phyloP scores from a whole-genome alignment of 768 basidiomycete species.

The Melanogaster broomeanus region DNA sequence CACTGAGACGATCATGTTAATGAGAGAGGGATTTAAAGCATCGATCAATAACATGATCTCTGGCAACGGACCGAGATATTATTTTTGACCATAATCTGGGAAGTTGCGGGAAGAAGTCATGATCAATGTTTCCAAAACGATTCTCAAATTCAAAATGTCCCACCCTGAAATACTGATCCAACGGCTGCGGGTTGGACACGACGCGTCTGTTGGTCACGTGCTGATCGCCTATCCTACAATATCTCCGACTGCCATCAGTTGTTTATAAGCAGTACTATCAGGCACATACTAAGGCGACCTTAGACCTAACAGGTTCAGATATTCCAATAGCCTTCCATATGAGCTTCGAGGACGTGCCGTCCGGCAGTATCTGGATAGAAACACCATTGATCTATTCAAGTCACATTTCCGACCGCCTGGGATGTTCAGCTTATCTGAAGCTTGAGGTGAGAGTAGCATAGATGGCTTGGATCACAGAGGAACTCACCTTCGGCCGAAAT shows the following conservation, averaged over 20 bases:
- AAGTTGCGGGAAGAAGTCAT: too few species aligned
- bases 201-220: too few species aligned
- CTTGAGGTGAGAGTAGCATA: constrained; percentile 53
- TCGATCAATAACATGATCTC: not conserved
- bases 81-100: too few species aligned
- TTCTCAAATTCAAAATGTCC: too few species aligned
- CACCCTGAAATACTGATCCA: too few species aligned
- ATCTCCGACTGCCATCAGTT: too few species aligned
- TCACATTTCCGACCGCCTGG: constrained; percentile 53
- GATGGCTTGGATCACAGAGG: not conserved
- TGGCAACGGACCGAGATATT: not conserved
- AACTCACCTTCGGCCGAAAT: not conserved
- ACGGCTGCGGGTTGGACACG: too few species aligned
- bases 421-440: constrained; percentile 64
- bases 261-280: not conserved
- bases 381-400: constrained; percentile 68
- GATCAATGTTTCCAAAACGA: too few species aligned
- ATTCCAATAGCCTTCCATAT: not conserved
- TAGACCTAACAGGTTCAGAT: not conserved
- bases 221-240: too few species aligned
- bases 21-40: not conserved
- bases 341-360: not conserved
- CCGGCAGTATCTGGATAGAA: constrained; percentile 49
- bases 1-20: not conserved
- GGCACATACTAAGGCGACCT: not conserved